These are phyloP conservation scores for Glonium stellatum DNA, from an alignment of 495 filamentous ascomycete genomes.

Conservation along the genomic window DNA sequence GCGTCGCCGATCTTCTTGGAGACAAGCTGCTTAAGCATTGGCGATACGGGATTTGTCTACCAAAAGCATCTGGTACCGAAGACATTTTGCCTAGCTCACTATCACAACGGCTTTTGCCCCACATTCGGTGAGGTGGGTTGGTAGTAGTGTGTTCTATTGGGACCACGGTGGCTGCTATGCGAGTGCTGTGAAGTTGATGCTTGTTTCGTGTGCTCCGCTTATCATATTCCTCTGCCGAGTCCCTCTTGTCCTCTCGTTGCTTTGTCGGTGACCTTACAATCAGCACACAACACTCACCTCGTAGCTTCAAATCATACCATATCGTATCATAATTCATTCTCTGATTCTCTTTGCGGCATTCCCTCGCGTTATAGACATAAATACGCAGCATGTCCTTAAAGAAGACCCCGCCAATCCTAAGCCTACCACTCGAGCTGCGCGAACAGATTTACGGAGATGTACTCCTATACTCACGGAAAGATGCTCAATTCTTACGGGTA, in stretches of 20 bases:
- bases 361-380: background rate
- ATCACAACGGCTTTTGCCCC: background rate
- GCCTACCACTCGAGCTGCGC: slow-evolving; percentile 22
- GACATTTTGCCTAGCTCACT: background rate
- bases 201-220: background rate
- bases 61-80: background rate
- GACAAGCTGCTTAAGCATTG: background rate
- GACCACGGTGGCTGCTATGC: background rate
- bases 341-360: background rate
- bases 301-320: too few species aligned
- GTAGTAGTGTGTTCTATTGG: background rate
- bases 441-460: slow-evolving; percentile 22
- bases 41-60: background rate
- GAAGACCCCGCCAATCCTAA: slow-evolving; percentile 11
- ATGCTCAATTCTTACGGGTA: slow-evolving; percentile 17
- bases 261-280: background rate
- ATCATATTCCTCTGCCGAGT: slow-evolving; percentile 8
- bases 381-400: background rate
- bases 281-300: background rate
- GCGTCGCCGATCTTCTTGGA: background rate
- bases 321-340: too few species aligned
- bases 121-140: background rate
- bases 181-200: background rate
- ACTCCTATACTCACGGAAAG: background rate
- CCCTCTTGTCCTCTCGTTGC: background rate